Evolutionary conservation across 2,329 filamentous ascomycete species (phyloP), one percentile per base, ranked within the genome.

Genomic region (Zymoseptoria passerinii): DNA sequence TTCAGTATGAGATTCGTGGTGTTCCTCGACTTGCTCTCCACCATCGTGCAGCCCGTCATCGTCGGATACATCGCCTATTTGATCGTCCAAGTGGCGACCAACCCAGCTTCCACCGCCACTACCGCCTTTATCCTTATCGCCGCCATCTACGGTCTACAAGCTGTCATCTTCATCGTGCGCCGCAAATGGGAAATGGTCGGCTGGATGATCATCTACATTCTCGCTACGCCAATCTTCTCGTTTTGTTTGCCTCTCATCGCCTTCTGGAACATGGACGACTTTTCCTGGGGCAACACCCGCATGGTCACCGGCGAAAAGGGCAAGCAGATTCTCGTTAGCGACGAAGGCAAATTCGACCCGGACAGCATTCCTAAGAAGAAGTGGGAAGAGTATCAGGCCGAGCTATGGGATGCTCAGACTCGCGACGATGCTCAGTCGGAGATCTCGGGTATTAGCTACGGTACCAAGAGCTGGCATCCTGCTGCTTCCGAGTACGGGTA

Each of bases 251-350:
- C 94, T 0, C 78, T 99, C 28, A 97, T 97, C 74, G 82, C 92
- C 53, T 99, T 99, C 83, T 99, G 94, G 94, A 84, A 96, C 77
- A 97, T 97, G 94, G 94, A 99, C 74, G 94, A 99, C 77, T 99
- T 99, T 83, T 89, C 88, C 68, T 99, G 94, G 94, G 94, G 94
- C 76, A 99, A 96, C 76, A 99, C 94, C 48, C 92, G 94, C 84
- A 84, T 99, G 58, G 91, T 99, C 64, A 94, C 89, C 7, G 94
- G 94, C 72, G 94, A 99, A 73, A 87, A 87, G 74, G 94, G 94
- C 64, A 87, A 90, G 73, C 92, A 96, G 80, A 79, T 97, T 62
- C 84, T 99, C 67, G 87, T 99, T 65, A 90, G 91, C 1, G 94
- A 99, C 73, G 94, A 99, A 77, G 94, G 94, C 78, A 96, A 96